Conservation (phyloP, 208 protist genomes). For the Vickermania ingenoplastis region DNA sequence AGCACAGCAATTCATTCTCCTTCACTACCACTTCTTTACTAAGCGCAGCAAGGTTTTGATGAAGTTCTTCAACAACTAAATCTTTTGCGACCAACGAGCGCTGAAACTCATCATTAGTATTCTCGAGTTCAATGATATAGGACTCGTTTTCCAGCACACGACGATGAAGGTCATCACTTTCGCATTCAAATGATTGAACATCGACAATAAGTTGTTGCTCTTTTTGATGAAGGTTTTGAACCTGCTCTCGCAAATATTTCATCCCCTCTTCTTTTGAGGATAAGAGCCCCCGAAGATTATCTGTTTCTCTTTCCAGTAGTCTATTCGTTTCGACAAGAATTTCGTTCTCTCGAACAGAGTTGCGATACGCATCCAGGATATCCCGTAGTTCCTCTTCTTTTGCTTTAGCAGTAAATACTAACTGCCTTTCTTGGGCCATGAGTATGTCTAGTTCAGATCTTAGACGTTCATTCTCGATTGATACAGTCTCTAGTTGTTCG, state of each 20-base stretch:
- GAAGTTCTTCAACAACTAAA: constrained; percentile 50
- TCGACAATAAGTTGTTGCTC: constrained; percentile 78
- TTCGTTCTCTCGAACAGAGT: constrained; percentile 52
- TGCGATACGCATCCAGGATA: constrained; percentile 66
- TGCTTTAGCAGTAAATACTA: constrained; percentile 48
- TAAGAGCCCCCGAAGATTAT: constrained; percentile 47
- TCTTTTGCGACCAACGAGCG: constrained; percentile 49
- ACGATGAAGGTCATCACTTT: constrained; percentile 65
- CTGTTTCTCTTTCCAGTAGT: constrained; percentile 60
- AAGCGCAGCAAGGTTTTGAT: constrained; percentile 67
- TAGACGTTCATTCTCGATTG: constrained; percentile 64
- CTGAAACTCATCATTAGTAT: constrained; percentile 32
- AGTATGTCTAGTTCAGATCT: constrained; percentile 41
- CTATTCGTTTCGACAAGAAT: constrained; percentile 32
- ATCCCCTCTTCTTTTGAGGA: constrained; percentile 67
- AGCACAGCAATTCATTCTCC: constrained; percentile 65
- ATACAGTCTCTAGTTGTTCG: constrained; percentile 49
- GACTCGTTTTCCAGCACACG: constrained; percentile 41
- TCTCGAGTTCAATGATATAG: constrained; percentile 23
- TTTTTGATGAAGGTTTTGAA: constrained; percentile 46
- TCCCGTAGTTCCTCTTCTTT: constrained; percentile 73
- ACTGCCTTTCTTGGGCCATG: constrained; percentile 34
- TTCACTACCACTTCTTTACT: constrained; percentile 72
- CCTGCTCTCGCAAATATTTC: constrained; percentile 64
- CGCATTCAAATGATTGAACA: constrained; percentile 71